phyloP scores from a whole-genome alignment of 441 rosid genomes.

The Pelargonium australe region DNA sequence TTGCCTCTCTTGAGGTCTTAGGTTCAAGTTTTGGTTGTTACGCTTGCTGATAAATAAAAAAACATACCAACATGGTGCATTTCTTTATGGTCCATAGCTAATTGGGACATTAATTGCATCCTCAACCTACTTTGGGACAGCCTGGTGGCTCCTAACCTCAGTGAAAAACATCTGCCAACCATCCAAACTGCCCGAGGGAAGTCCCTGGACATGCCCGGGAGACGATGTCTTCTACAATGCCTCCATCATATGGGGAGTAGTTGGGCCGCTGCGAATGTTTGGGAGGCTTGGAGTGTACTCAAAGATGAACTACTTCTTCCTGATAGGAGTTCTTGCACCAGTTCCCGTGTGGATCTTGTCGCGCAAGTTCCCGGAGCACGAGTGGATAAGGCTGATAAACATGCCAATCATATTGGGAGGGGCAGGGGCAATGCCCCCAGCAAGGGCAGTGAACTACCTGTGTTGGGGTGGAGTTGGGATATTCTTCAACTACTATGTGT shows the following conservation, averaged over 20 bases:
- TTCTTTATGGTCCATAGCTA: conserved; percentile 21
- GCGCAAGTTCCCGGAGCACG: conserved; percentile 25
- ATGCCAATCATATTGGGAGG: conserved; percentile 35
- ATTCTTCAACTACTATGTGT: conserved; percentile 36
- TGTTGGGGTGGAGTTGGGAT: conserved; percentile 37
- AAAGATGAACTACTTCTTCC: conserved; percentile 44
- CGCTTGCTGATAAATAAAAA: no score
- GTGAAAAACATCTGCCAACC: conserved; percentile 31
- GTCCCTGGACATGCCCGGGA: conserved; percentile 50
- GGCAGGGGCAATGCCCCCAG: conserved; percentile 29
- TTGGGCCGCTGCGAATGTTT: conserved; percentile 42
- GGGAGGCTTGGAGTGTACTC: conserved; percentile 35
- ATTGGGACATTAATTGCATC: conserved; percentile 34
- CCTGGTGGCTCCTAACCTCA: conserved; percentile 42
- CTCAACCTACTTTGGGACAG: conserved; percentile 33
- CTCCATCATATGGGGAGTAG: conserved; percentile 47
- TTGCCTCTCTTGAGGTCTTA: no score
- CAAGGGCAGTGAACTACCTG: conserved; percentile 33
- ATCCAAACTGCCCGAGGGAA: conserved; percentile 25
- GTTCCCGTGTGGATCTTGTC: conserved; percentile 32
- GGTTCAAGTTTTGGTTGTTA: no score
- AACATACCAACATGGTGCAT: no score
- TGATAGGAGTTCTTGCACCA: conserved; percentile 32
- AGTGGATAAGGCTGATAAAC: conserved; percentile 32
- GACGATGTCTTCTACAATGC: conserved; percentile 45